Conservation (phyloP, 805 yeast genomes). For the Barnettozyma wickerhamii region DNA sequence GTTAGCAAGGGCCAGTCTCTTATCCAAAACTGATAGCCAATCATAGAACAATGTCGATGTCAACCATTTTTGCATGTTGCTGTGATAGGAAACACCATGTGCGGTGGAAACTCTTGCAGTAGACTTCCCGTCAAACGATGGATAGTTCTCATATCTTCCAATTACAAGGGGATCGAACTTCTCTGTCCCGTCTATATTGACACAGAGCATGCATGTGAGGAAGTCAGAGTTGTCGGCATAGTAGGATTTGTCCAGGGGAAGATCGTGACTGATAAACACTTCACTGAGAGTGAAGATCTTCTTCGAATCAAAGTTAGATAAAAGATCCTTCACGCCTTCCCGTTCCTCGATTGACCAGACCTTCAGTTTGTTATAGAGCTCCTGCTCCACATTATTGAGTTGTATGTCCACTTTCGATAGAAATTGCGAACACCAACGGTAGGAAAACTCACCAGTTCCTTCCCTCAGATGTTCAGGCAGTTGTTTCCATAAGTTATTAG, state of each 20-base stretch:
- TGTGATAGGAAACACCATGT: constrained; percentile 51
- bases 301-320: constrained; percentile 42
- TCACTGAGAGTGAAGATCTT: constrained; percentile 61
- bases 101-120: constrained; percentile 44
- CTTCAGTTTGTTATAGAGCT: constrained; percentile 42
- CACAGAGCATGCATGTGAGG: constrained; percentile 56
- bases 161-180: constrained; percentile 57
- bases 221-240: constrained; percentile 38
- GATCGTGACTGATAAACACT: constrained; percentile 51
- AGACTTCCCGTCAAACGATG: constrained; percentile 35
- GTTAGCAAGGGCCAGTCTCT: constrained; percentile 42
- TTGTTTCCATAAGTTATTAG: constrained; percentile 58
- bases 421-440: constrained; percentile 51
- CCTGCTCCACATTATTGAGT: constrained; percentile 41
- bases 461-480: constrained; percentile 50
- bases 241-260: constrained; percentile 56
- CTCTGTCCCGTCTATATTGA: constrained; percentile 60
- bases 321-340: constrained; percentile 38
- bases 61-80: constrained; percentile 58
- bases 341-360: constrained; percentile 63
- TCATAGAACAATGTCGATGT: constrained; percentile 60
- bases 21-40: constrained; percentile 57
- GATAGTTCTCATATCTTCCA: constrained; percentile 50
- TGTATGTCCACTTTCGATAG: constrained; percentile 47
- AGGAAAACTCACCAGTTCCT: constrained; percentile 61